Percentiles rank a stretch among this genome's conserved stretches.
phyloP scores from a whole-genome alignment of 305 asterid species.

The Rubia peregrina region DNA sequence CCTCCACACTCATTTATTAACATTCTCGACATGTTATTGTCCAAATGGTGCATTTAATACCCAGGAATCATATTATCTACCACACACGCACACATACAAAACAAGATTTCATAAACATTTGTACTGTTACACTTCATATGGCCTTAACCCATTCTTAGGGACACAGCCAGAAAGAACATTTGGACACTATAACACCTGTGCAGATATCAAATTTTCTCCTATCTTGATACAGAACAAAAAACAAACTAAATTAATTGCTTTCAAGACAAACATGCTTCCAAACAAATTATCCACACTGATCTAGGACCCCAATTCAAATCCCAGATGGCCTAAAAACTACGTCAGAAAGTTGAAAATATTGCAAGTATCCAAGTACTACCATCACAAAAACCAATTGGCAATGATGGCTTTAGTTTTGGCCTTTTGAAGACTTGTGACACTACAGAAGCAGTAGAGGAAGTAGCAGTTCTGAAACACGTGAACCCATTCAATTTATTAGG shows the following conservation, averaged over 20 bases:
- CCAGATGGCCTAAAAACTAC: constrained; percentile 20
- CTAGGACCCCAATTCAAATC: constrained; percentile 20
- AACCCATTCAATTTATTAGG: constrained; percentile 32
- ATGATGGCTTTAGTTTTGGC: constrained; percentile 25
- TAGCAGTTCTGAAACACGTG: constrained; percentile 41
- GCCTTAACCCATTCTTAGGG: not conserved
- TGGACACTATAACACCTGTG: not conserved
- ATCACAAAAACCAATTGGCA: constrained; percentile 38
- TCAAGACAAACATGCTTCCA: constrained; percentile 13
- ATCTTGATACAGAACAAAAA: not conserved
- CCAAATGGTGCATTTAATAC: constrained; percentile 6
- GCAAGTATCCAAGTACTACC: constrained; percentile 23
- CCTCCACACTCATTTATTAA: not conserved
- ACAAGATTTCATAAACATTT: not conserved
- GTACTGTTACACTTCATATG: not conserved
- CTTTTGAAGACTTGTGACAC: constrained; percentile 14
- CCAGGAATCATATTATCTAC: not conserved
- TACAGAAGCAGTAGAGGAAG: constrained; percentile 2
- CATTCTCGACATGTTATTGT: not conserved
- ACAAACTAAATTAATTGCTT: not conserved
- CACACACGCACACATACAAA: not conserved
- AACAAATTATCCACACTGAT: not conserved
- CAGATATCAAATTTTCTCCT: not conserved
- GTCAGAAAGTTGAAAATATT: constrained; percentile 33
- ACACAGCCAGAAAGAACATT: not conserved